Evolutionary conservation across 257 asterid species (phyloP).

Genomic region (Voacanga thouarsii): DNA sequence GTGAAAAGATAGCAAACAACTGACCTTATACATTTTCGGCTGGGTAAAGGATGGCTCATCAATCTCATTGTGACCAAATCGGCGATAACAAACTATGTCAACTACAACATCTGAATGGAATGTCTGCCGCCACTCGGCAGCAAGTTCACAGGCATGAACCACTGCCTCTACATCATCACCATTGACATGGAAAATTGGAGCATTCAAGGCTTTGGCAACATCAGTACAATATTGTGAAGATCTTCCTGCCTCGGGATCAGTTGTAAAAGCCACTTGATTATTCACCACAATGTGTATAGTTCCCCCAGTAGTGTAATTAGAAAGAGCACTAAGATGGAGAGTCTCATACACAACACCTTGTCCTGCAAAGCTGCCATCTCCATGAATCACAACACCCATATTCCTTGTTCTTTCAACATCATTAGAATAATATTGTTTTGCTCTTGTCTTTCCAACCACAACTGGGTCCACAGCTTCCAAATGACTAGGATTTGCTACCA

Average conservation of each 20-base stretch:
- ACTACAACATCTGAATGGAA: conserved; percentile 95
- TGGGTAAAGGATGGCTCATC: conserved; percentile 96
- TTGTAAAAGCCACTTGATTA: conserved; percentile 96
- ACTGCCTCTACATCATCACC: conserved; percentile 98
- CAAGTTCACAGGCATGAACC: conserved; percentile 92
- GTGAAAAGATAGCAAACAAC: background rate
- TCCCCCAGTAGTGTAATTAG: conserved; percentile 92
- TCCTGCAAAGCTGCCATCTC: conserved; percentile 98
- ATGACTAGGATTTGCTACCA: conserved; percentile 96
- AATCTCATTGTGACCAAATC: conserved; percentile 95
- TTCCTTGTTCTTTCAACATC: conserved; percentile 71
- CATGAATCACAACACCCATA: conserved; percentile 86
- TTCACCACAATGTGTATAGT: conserved; percentile 96
- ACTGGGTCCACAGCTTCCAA: conserved; percentile 97
- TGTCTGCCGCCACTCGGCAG: conserved; percentile 97
- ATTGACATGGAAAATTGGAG: conserved; percentile 94
- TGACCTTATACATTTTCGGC: conserved; percentile 90
- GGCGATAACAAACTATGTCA: conserved; percentile 88
- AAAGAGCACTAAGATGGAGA: conserved; percentile 97
- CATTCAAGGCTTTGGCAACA: conserved; percentile 93
- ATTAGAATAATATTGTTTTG: conserved; percentile 82
- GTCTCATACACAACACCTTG: conserved; percentile 99
- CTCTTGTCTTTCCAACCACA: conserved; percentile 93
- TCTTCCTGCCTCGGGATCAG: conserved; percentile 91
- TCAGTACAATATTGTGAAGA: conserved; percentile 97